Conservation (phyloP, 1,139 yeast species). For the Scheffersomyces quercinus region DNA sequence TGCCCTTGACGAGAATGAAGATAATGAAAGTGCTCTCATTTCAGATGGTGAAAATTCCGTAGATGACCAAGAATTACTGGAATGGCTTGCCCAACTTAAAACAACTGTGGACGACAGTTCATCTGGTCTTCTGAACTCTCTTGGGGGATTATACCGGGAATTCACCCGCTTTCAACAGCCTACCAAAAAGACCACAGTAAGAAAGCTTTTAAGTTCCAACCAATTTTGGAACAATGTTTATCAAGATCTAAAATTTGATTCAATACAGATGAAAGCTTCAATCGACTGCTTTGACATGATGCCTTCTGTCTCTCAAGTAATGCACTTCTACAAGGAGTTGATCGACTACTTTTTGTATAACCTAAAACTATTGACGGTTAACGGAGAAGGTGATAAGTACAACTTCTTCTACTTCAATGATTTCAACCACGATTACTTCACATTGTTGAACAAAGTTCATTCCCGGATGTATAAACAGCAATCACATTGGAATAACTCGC, state of each 20-base stretch:
- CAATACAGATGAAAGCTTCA: slow-evolving; percentile 18
- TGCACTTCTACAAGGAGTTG: slow-evolving; percentile 27
- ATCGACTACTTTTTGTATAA: slow-evolving; percentile 31
- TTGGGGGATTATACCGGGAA: slow-evolving; percentile 3
- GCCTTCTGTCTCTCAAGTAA: slow-evolving; percentile 29
- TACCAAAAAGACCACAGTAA: slow-evolving; percentile 1
- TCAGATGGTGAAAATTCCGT: background rate
- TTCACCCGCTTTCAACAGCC: slow-evolving; percentile 2
- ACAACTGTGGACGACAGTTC: too few species aligned
- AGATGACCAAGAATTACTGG: background rate
- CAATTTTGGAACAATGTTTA: slow-evolving; percentile 37
- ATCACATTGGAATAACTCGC: slow-evolving; percentile 6
- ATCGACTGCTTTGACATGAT: slow-evolving; percentile 26
- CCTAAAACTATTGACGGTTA: slow-evolving; percentile 16
- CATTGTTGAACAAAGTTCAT: slow-evolving; percentile 24
- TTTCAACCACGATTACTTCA: slow-evolving; percentile 24
- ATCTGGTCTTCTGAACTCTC: background rate
- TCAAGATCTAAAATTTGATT: slow-evolving; percentile 32
- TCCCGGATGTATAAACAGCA: slow-evolving; percentile 14
- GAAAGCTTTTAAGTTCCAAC: slow-evolving; percentile 19
- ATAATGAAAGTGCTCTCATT: slow-evolving; percentile 7
- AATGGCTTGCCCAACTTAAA: background rate
- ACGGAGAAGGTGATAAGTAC: slow-evolving; percentile 13
- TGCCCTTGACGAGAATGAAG: slow-evolving; percentile 7
- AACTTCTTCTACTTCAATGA: slow-evolving; percentile 28